These are phyloP conservation scores for Neurospora sublineolata DNA, from an alignment of 495 filamentous ascomycete genomes.

Conservation along the genomic window DNA sequence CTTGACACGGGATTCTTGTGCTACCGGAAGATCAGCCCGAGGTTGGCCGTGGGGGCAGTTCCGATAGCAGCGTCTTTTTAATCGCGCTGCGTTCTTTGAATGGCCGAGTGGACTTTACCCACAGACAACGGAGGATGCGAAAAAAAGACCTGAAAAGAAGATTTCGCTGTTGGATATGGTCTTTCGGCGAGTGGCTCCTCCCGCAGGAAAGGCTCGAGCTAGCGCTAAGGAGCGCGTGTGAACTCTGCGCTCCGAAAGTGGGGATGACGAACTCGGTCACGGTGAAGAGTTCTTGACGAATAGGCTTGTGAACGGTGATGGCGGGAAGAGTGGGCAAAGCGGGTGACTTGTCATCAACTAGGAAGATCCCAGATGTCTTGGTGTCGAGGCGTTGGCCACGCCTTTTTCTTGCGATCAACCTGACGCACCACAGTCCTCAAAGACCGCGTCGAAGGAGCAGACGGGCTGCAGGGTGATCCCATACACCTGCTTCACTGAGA, in stretches of 20 bases:
- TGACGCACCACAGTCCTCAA: background rate
- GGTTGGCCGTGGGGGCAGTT: background rate
- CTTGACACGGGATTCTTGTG: slow-evolving; percentile 6
- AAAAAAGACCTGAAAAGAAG: background rate
- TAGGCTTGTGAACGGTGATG: slow-evolving; percentile 10
- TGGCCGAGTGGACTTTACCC: background rate
- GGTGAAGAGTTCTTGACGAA: slow-evolving; percentile 16
- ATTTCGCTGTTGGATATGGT: background rate
- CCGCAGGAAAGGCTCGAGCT: slow-evolving; percentile 1
- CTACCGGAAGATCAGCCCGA: background rate
- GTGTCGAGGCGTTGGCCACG: slow-evolving; percentile 3
- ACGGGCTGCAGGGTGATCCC: background rate
- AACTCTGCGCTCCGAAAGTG: slow-evolving; percentile 17
- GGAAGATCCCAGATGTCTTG: slow-evolving; percentile 16
- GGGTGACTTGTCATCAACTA: slow-evolving; percentile 10
- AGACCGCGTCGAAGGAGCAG: background rate
- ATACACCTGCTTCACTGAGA: background rate
- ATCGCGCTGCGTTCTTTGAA: background rate
- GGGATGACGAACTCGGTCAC: slow-evolving; percentile 16
- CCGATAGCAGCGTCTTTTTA: background rate
- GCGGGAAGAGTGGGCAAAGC: slow-evolving; percentile 9
- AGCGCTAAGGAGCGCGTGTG: slow-evolving; percentile 2
- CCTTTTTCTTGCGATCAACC: background rate
- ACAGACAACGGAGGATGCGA: slow-evolving; percentile 2
- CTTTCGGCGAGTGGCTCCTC: background rate